A percentile compares a stretch with the other conserved stretches of the same genome.
These are phyloP conservation scores for Scleroderma bovista DNA, from an alignment of 768 basidiomycete genomes.

Conservation along the genomic window DNA sequence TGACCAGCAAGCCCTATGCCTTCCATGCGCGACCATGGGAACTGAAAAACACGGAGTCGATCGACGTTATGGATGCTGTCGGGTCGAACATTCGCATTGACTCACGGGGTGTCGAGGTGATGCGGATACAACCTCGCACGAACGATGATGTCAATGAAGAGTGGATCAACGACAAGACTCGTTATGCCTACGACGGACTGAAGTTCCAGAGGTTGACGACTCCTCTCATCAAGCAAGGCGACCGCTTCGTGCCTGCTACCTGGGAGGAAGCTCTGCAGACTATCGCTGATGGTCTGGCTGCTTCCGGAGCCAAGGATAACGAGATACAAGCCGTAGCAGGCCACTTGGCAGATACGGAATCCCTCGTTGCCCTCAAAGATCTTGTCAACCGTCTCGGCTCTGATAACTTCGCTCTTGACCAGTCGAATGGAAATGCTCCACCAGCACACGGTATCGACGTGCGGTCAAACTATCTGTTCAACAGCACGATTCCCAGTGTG, in stretches of 20 bases:
- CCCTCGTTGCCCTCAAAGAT: constrained; percentile 91
- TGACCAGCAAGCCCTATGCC: constrained; percentile 98
- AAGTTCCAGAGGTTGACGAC: constrained; percentile 92
- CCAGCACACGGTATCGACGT: constrained; percentile 83
- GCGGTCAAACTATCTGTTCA: constrained; percentile 96
- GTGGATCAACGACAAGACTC: constrained; percentile 99
- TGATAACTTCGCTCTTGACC: constrained; percentile 86
- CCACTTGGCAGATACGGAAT: constrained; percentile 88
- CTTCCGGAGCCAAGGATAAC: constrained; percentile 79
- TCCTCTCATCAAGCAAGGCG: constrained; percentile 86
- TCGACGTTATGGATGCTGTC: constrained; percentile 93
- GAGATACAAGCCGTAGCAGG: constrained; percentile 96
- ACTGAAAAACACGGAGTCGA: constrained; percentile 93
- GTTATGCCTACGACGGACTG: constrained; percentile 93
- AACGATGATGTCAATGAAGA: constrained; percentile 99
- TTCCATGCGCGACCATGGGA: constrained; percentile 99
- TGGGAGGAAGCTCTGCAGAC: constrained; percentile 88
- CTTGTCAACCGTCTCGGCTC: constrained; percentile 89
- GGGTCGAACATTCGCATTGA: constrained; percentile 97
- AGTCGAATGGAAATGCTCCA: constrained; percentile 54
- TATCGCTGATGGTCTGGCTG: constrained; percentile 70
- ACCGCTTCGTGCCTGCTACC: constrained; percentile 81
- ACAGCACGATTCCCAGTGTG: constrained; percentile 83
- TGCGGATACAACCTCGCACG: constrained; percentile 93
- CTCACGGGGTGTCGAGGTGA: constrained; percentile 91